Base-by-base conservation (phyloP, 1,284 basidiomycete genomes). In the Cystobasidiaceae sp. region DNA sequence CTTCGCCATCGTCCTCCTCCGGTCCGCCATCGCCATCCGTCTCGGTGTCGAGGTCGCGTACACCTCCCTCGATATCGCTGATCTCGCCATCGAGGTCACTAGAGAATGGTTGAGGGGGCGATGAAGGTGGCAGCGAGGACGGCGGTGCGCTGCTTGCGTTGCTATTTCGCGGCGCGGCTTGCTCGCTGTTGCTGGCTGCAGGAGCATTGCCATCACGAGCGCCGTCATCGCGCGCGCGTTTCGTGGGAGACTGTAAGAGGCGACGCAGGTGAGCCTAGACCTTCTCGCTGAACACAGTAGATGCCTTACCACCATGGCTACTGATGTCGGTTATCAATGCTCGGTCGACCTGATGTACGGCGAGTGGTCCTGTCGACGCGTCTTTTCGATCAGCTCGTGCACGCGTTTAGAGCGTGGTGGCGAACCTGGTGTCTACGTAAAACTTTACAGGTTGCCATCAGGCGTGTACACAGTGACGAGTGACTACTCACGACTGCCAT, bases 91-190 rank as follows among this genome's bases (percentile, higher is more conserved):
- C 86, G 21, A 86, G 82, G 67, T 90, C 88, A 59, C 86, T 86
- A 72, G 93, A 90, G 75, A 93, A 92, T 0, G 87, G 86, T 2
- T 84, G 82, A 3, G 86, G 89, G 4, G 90, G 89, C 11, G 88
- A 90, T 0, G 88, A 89, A 3, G 88, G 88, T 2, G 88, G 88
- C 8, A 90, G 78, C 23, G 87, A 89, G 15, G 88, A 79, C 30
- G 77, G 77, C 0, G 78, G 78, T 23, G 61, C 61, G 33, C 61
- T 64, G 45, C 61, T 64, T 9, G 51, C 41, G 25, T 46, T 49
- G 52, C 61, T 64, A 34, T 50, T 64, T 19, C 52, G 39, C 43
- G 61, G 61, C 9, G 50, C 28, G 1, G 60, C 46, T 44, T 48
- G 50, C 6, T 50, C 60, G 19, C 39, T 44, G 19, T 27, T 28